These are phyloP conservation scores for Fusarium globosum DNA, from an alignment of 2,329 filamentous ascomycete species.

Conservation along the genomic window DNA sequence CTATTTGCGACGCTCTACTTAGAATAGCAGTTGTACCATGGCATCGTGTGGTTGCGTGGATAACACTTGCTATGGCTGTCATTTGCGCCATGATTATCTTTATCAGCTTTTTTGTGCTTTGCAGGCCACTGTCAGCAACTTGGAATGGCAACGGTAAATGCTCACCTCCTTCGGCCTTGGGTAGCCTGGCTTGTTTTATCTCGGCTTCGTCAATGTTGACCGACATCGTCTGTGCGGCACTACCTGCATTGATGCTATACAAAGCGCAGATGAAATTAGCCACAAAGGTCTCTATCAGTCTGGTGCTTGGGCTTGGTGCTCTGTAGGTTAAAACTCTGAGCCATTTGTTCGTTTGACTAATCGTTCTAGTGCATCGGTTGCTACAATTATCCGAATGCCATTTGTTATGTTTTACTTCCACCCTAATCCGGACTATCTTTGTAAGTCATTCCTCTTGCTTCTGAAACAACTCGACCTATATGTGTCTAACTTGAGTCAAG, in stretches of 20 bases:
- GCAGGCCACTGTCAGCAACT: slow-evolving; percentile 4
- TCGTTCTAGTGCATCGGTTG: slow-evolving; percentile 1
- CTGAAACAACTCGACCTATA: rapidly evolving
- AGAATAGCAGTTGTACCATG: not conserved
- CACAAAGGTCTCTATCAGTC: slow-evolving; percentile 16
- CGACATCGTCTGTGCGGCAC: slow-evolving; percentile 18
- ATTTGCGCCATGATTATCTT: not conserved
- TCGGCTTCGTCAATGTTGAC: slow-evolving; percentile 8
- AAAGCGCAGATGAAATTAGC: slow-evolving; percentile 19
- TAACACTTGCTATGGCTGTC: not conserved
- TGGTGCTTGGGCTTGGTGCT: slow-evolving; percentile 25
- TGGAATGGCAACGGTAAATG: slow-evolving; percentile 15
- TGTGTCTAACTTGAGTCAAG: not conserved
- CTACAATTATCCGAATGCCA: slow-evolving; percentile 10
- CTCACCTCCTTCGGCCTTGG: not conserved
- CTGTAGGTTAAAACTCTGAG: not conserved
- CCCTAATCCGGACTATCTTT: not conserved
- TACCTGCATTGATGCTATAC: slow-evolving; percentile 24
- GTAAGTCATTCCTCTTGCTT: not conserved
- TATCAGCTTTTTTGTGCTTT: slow-evolving; percentile 7
- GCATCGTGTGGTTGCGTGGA: not conserved
- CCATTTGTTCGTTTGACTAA: not conserved
- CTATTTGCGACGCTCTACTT: not conserved
- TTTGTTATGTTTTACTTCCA: slow-evolving; percentile 6
- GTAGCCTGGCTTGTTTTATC: slow-evolving; percentile 12